A percentile compares a stretch with the other conserved stretches of the same genome.
phyloP scores from a whole-genome alignment of 768 basidiomycete genomes.

The Tylopilus sp. region DNA sequence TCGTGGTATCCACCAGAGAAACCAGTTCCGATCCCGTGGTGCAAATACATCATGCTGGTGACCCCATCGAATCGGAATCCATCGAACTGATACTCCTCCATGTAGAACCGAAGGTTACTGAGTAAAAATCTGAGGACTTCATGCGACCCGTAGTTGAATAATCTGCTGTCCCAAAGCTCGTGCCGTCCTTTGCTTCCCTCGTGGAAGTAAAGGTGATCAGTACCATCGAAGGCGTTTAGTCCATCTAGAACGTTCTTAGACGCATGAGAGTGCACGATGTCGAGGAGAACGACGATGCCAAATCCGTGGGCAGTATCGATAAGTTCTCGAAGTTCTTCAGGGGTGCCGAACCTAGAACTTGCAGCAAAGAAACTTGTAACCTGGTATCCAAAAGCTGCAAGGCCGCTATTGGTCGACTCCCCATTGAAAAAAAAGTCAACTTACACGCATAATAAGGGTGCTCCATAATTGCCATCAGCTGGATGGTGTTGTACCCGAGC shows the following conservation, averaged over 20 bases:
- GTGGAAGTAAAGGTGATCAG: constrained; percentile 97
- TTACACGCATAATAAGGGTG: constrained; percentile 96
- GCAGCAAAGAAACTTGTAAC: constrained; percentile 97
- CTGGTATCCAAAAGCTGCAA: constrained; percentile 93
- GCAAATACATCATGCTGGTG: constrained; percentile 98
- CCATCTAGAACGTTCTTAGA: constrained; percentile 98
- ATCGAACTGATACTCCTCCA: constrained; percentile 94
- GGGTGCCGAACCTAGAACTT: constrained; percentile 92
- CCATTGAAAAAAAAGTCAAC: constrained; percentile 25
- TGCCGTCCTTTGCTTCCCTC: constrained; percentile 87
- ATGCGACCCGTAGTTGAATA: constrained; percentile 95
- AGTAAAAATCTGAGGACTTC: constrained; percentile 94
- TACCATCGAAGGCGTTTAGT: constrained; percentile 94
- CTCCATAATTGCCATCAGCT: constrained; percentile 98
- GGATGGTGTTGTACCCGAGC: constrained; percentile 95
- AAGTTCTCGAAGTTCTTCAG: constrained; percentile 93
- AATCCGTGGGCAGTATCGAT: constrained; percentile 93
- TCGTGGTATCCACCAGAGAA: constrained; percentile 99
- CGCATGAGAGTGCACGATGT: constrained; percentile 97
- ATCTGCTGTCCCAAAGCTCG: constrained; percentile 95
- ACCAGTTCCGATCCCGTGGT: constrained; percentile 96
- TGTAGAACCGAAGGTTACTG: constrained; percentile 92
- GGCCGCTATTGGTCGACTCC: background rate
- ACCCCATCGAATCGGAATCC: constrained; percentile 99
- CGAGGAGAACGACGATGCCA: constrained; percentile 90